These are phyloP conservation scores for Hyphodiscus sp. DNA, from an alignment of 2,329 filamentous ascomycete species.

Conservation along the genomic window DNA sequence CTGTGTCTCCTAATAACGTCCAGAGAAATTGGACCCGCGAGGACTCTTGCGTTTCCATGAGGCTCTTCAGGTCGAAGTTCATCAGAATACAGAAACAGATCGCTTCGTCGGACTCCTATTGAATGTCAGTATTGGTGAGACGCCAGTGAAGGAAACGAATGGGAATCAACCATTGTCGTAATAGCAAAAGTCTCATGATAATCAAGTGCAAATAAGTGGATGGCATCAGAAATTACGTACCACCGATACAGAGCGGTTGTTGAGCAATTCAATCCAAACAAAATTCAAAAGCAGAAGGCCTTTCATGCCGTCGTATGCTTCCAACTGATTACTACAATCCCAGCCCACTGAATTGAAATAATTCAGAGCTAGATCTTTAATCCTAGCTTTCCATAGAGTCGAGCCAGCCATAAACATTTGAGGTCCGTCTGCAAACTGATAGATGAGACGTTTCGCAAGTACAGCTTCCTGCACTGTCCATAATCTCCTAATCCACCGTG, in stretches of 20 bases:
- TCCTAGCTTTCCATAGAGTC: neutral
- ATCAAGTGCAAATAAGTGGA: too few relatives aligned
- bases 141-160: neutral
- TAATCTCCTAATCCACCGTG: slow-evolving; percentile 6
- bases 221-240: neutral
- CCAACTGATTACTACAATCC: slow-evolving; percentile 6
- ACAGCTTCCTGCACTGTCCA: slow-evolving; percentile 11
- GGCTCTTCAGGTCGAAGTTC: slow-evolving; percentile 5
- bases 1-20: neutral
- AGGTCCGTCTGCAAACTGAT: slow-evolving; percentile 6
- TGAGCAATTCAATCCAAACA: slow-evolving; percentile 1
- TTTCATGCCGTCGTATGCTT: neutral
- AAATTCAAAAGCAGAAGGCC: neutral
- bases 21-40: slow-evolving; percentile 3
- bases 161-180: neutral
- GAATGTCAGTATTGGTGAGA: neutral
- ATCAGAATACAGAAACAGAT: slow-evolving; percentile 8
- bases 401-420: slow-evolving; percentile 2
- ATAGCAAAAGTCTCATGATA: neutral
- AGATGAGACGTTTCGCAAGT: slow-evolving; percentile 4
- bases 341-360: slow-evolving; percentile 8
- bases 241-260: slow-evolving; percentile 4
- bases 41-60: neutral
- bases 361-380: slow-evolving; percentile 1
- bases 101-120: slow-evolving; percentile 1